Percentiles rank a stretch among this genome's conserved stretches.
phyloP scores from a whole-genome alignment of 768 basidiomycete genomes.

The Strobilomyces echinocephalus region DNA sequence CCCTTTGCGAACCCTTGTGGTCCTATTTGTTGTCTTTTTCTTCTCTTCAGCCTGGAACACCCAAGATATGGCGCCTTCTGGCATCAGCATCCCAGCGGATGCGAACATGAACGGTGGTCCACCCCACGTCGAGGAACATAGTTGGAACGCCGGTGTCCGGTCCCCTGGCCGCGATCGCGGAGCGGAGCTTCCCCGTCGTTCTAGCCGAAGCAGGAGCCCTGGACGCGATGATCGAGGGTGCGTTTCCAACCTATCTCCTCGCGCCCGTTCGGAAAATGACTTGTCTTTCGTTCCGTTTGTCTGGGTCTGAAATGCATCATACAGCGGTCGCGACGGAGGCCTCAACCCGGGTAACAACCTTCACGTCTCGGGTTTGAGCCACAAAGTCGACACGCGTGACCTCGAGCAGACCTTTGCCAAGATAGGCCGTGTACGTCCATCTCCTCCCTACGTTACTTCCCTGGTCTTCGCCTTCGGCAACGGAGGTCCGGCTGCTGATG shows the following conservation, averaged over 20 bases:
- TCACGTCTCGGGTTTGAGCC: conserved; percentile 55
- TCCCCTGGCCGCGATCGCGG: conserved; percentile 37
- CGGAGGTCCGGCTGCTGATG: conserved; percentile 5
- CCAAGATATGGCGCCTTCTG: conserved; percentile 74
- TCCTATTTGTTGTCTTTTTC: conserved; percentile 4
- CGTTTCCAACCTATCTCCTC: conserved; percentile 22
- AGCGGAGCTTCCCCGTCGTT: conserved; percentile 55
- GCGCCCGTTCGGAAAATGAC: not conserved
- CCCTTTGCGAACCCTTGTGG: conserved; percentile 24
- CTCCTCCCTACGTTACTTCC: not conserved
- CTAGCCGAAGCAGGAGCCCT: conserved; percentile 79
- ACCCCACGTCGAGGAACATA: conserved; percentile 49
- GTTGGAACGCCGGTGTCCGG: conserved; percentile 47
- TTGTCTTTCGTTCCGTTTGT: not conserved
- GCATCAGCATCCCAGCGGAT: conserved; percentile 68
- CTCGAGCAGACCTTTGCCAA: conserved; percentile 87
- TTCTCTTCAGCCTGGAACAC: conserved; percentile 71
- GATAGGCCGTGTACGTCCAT: conserved; percentile 67
- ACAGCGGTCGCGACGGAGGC: conserved; percentile 24
- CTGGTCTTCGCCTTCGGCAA: not conserved
- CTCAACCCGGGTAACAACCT: conserved; percentile 65
- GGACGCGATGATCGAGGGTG: conserved; percentile 55
- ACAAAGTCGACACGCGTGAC: conserved; percentile 71
- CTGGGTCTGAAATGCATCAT: not conserved
- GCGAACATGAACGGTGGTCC: conserved; percentile 41